Conservation (phyloP, 1,284 basidiomycete genomes). For the Marasmius oreades region DNA sequence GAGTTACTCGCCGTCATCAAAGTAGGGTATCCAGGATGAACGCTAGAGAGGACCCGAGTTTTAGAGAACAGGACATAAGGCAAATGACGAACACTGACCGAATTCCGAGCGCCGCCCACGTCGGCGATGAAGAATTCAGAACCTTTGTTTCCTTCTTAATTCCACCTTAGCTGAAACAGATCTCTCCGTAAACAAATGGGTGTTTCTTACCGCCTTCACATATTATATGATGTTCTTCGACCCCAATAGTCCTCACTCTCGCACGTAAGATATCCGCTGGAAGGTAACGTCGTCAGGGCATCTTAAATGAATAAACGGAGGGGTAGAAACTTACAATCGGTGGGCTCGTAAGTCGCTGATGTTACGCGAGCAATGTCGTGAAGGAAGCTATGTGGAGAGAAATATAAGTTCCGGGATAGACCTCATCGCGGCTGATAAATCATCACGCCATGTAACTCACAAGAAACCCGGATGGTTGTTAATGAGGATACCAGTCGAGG, state of each 20-base stretch:
- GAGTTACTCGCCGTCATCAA: constrained; percentile 48
- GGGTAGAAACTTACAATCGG: constrained; percentile 40
- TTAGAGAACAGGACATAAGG: background rate
- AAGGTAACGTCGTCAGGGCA: background rate
- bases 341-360: constrained; percentile 48
- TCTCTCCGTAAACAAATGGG: constrained; percentile 1
- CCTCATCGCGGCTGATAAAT: background rate
- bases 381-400: constrained; percentile 46
- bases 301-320: background rate
- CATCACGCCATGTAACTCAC: background rate
- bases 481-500: constrained; percentile 42
- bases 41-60: constrained; percentile 31
- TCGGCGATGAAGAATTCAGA: constrained; percentile 67
- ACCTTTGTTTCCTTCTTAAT: constrained; percentile 26
- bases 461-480: constrained; percentile 65
- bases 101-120: constrained; percentile 59
- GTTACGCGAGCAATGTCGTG: constrained; percentile 62
- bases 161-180: constrained; percentile 14
- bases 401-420: too few species aligned
- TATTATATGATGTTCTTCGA: constrained; percentile 62
- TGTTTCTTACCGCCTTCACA: constrained; percentile 43
- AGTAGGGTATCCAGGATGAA: constrained; percentile 62
- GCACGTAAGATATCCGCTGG: constrained; percentile 63
- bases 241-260: constrained; percentile 61
- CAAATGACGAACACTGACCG: constrained; percentile 32